A percentile compares a stretch with the other conserved stretches of the same genome.
Conservation (phyloP, 176 grass and related monocot genomes). For the Canna indica region DNA sequence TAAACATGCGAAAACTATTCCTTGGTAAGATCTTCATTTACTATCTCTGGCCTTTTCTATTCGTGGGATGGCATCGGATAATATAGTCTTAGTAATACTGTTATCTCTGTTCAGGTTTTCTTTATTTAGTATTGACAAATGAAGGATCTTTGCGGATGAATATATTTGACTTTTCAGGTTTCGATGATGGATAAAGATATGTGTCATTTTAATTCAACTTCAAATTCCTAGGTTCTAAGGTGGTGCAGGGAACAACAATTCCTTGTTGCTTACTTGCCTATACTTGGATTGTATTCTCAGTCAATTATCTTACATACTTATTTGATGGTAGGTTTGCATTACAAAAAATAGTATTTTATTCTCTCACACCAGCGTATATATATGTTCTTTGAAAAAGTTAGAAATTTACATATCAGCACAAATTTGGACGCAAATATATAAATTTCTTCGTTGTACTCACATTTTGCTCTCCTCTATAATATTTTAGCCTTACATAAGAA, state of each 20-base stretch:
- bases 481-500: too few relatives aligned
- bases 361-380: too few relatives aligned
- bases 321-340: too few relatives aligned
- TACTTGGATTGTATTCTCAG: too few relatives aligned
- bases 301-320: too few relatives aligned
- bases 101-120: neutral
- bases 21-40: conserved; percentile 22
- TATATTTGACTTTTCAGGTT: conserved; percentile 29
- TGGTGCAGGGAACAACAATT: conserved; percentile 11
- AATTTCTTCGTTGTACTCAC: too few relatives aligned
- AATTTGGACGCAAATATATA: too few relatives aligned
- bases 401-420: too few relatives aligned
- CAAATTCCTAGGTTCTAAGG: conserved; percentile 1
- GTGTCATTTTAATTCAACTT: conserved; percentile 16
- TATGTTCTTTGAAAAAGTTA: too few relatives aligned
- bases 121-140: neutral
- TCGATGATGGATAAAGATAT: conserved; percentile 16
- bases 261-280: conserved; percentile 30
- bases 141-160: neutral
- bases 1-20: conserved; percentile 27
- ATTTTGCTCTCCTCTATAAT: too few relatives aligned
- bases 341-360: too few relatives aligned
- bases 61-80: neutral
- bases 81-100: neutral
- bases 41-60: neutral